A percentile compares a stretch with the other conserved stretches of the same genome.
Conservation (phyloP, 805 yeast genomes). For the Ogataea naganishii region DNA sequence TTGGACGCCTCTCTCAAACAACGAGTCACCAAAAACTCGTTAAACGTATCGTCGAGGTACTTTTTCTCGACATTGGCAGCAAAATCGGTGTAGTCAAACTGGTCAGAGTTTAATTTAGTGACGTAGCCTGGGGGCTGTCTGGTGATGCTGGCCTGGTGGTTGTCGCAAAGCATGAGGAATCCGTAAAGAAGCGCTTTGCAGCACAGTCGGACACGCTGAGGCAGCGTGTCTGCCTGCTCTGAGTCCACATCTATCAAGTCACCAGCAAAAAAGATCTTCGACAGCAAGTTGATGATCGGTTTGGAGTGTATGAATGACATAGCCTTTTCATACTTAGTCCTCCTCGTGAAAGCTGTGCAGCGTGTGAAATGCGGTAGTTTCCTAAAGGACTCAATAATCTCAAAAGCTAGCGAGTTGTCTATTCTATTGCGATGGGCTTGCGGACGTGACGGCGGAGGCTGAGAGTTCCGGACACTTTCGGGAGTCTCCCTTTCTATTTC, state of each 20-base stretch:
- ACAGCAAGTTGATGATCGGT: neutral
- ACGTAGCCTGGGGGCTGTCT: neutral
- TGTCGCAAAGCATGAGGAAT: neutral
- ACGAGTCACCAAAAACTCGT: neutral
- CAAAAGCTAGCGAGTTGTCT: too few species aligned
- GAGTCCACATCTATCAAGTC: neutral
- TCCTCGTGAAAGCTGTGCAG: too few species aligned
- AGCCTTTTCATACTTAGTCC: too few species aligned
- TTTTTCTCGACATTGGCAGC: neutral
- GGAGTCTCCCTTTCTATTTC: too few species aligned
- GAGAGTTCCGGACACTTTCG: too few species aligned
- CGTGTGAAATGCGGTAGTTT: too few species aligned
- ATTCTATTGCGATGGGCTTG: too few species aligned
- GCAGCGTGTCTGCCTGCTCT: too few species aligned
- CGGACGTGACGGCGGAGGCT: too few species aligned
- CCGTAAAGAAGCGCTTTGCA: conserved; percentile 1
- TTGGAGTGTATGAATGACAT: too few species aligned
- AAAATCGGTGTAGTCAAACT: conserved; percentile 1
- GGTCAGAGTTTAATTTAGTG: neutral
- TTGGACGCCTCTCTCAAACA: neutral
- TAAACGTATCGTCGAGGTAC: conserved; percentile 2
- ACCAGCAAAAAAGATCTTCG: neutral
- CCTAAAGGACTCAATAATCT: too few species aligned
- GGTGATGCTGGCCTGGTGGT: neutral
- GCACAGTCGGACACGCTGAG: too few species aligned